Evolutionary conservation across 441 rosid species (phyloP), one percentile per base, ranked within the genome.

Genomic region (Breynia disticha): DNA sequence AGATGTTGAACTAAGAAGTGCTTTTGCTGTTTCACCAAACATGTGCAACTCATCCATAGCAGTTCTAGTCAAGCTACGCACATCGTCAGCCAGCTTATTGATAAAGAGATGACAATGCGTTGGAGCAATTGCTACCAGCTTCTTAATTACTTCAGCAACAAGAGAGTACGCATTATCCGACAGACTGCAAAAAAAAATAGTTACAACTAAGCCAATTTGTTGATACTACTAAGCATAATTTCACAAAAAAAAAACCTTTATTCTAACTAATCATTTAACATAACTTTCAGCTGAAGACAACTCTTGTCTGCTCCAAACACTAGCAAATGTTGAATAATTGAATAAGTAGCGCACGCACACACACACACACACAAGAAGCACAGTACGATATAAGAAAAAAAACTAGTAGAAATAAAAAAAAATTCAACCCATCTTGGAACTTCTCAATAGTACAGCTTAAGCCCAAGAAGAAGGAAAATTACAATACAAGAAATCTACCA

Each of bases 91-190:
- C 47, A 89, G 82, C 80, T 93, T 95, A 22, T 74, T 81, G 19
- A 84, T 79, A 72, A 93, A 93, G 49, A 86, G 77, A 65, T 82
- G 89, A 62, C 90, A 81, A 72, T 89, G 95, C 60, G 69, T 71
- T 16, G 95, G 93, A 57, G 95, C 85, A 70, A 81, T 79, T 35
- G 79, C 79, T 52, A 93, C 97, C 73, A 93, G 63, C 72, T 83
- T 93, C 68, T 84, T 89, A 81, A 93, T 78, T 62, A 89, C 96
- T 72, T 86, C 99, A 7, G 89, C 93, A 54, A 84, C 97, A 47
- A 86, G 93, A 69, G 79, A 58, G 50, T 93, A 89, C 48, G 99
- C 95, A 51, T 78, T 84, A 77, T 93, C 99, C 62, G 99, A 93
- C 81, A 93, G 75, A 65, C 99, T 93, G 88, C 39, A 50, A 53